Percentiles rank a stretch among this genome's conserved stretches.
These are phyloP conservation scores for Alternaria consortialis DNA, from an alignment of 2,329 filamentous ascomycete genomes.

Conservation along the genomic window DNA sequence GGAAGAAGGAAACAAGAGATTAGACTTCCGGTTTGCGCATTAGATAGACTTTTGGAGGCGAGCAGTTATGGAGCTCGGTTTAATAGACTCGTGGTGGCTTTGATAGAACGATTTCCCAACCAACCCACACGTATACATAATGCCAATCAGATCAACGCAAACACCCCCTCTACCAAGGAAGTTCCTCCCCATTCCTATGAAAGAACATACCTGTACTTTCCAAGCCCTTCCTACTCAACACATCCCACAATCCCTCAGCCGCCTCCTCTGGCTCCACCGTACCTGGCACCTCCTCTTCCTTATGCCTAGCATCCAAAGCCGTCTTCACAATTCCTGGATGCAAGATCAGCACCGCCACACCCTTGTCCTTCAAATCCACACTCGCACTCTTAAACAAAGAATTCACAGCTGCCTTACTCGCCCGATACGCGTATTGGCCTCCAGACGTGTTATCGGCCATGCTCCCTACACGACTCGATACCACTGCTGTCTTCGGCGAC, in stretches of 20 bases:
- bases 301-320: slow-evolving; percentile 10
- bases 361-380: too few species aligned
- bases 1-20: slow-evolving; percentile 50
- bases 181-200: slow-evolving; percentile 55
- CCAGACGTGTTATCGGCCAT: too few species aligned
- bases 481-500: too few species aligned
- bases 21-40: slow-evolving; percentile 29
- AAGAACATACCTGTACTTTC: slow-evolving; percentile 55
- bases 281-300: slow-evolving; percentile 44
- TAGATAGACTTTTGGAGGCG: not conserved
- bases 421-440: too few species aligned
- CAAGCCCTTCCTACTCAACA: slow-evolving; percentile 35
- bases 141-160: too few species aligned
- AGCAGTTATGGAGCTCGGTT: not conserved
- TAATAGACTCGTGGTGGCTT: not conserved
- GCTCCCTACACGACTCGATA: too few species aligned
- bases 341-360: too few species aligned
- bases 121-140: too few species aligned
- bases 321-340: too few species aligned
- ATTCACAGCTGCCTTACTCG: too few species aligned
- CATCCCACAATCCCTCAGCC: slow-evolving; percentile 55
- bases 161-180: slow-evolving; percentile 51
- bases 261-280: slow-evolving; percentile 58
- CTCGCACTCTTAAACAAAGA: too few species aligned
- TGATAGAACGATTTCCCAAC: not conserved